These are phyloP conservation scores for Spinacia oleracea DNA, from an alignment of 179 eudicot species.

Conservation along the genomic window DNA sequence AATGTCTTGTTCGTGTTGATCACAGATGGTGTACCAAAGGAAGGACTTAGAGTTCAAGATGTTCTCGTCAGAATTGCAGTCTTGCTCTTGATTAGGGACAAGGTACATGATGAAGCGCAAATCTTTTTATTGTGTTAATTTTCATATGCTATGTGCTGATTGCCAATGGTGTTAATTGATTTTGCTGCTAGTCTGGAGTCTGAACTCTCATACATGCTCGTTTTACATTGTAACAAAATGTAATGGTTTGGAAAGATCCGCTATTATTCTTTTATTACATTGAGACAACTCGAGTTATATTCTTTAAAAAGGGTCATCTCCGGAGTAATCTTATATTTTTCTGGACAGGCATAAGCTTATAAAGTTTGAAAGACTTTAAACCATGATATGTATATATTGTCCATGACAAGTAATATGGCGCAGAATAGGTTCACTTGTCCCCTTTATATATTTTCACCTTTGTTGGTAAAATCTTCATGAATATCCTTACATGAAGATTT, in stretches of 20 bases:
- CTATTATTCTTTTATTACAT: neutral
- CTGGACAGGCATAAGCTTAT: too few relatives aligned
- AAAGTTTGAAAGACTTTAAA: too few relatives aligned
- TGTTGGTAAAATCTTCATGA: too few relatives aligned
- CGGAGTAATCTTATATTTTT: too few relatives aligned
- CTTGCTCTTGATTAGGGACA: slow-evolving; percentile 63
- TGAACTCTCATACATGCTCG: neutral
- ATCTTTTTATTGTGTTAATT: neutral
- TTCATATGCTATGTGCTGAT: neutral
- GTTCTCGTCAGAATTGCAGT: slow-evolving; percentile 84
- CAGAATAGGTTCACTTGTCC: too few relatives aligned
- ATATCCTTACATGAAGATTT: too few relatives aligned
- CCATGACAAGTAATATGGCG: neutral
- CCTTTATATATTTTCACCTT: too few relatives aligned
- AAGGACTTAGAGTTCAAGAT: slow-evolving; percentile 83
- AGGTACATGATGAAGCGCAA: slow-evolving; percentile 45
- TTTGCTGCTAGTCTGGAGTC: neutral
- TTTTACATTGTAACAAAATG: neutral
- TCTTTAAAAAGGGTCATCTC: neutral
- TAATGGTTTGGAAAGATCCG: neutral
- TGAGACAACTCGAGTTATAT: neutral
- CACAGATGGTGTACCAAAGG: slow-evolving; percentile 95
- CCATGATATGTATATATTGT: neutral
- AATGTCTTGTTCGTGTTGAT: slow-evolving; percentile 16
- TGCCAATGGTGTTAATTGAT: neutral